These are phyloP conservation scores for Colletotrichum lini DNA, from an alignment of 2,329 filamentous ascomycete genomes.

Conservation along the genomic window DNA sequence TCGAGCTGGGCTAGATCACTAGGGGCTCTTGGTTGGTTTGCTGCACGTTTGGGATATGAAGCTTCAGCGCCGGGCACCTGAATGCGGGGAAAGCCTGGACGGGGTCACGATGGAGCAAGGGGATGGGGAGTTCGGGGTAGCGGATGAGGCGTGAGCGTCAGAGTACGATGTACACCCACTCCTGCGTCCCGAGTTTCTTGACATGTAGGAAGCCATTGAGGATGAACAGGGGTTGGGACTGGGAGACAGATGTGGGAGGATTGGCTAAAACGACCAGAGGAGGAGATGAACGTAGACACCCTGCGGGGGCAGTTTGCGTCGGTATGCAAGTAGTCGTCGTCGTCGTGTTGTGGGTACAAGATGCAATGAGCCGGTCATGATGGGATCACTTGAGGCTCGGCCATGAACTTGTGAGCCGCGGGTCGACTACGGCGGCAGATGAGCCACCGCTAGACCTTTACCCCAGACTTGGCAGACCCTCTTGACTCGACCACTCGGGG, in stretches of 20 bases:
- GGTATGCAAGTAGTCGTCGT: neutral
- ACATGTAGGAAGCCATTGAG: neutral
- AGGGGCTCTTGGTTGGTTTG: constrained; percentile 3
- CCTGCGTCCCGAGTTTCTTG: neutral
- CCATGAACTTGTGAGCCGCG: neutral
- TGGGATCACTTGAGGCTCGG: constrained; percentile 25
- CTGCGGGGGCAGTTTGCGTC: no score
- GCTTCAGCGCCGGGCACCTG: constrained; percentile 15
- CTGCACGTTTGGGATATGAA: constrained; percentile 10
- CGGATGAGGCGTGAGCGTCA: constrained; percentile 32
- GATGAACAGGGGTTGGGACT: constrained; percentile 23
- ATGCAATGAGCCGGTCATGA: neutral
- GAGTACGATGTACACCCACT: no score
- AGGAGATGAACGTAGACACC: neutral
- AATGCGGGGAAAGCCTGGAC: constrained; percentile 31
- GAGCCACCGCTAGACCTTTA: constrained; percentile 2
- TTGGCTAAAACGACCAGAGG: constrained; percentile 2
- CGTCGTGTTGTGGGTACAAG: neutral
- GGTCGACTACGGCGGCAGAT: neutral
- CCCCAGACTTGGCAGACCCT: constrained; percentile 23
- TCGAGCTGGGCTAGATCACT: neutral
- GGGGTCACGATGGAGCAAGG: constrained; percentile 25
- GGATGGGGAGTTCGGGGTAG: constrained; percentile 36
- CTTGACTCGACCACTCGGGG: constrained; percentile 16
- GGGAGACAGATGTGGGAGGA: constrained; percentile 2